Conservation (phyloP, 2,329 filamentous ascomycete genomes). For the Fusarium hainanense region DNA sequence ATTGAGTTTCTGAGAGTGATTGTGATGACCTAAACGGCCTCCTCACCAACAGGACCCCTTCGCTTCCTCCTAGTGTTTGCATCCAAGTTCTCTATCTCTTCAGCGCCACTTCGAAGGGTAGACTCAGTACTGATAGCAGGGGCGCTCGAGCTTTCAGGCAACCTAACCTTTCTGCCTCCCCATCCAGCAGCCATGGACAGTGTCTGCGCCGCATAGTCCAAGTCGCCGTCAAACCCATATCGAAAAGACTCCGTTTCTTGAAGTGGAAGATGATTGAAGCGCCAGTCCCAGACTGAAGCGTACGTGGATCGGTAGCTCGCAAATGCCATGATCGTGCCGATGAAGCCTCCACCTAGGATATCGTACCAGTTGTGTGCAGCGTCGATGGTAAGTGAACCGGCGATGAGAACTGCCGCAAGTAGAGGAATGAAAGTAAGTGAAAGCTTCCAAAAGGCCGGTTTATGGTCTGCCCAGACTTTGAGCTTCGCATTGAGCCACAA, state of each 20-base stretch:
- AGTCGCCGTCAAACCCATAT: conserved; percentile 34
- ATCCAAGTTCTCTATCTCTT: conserved; percentile 34
- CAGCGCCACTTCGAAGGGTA: conserved; percentile 30
- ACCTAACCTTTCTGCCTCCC: conserved; percentile 40
- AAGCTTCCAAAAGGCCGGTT: conserved; percentile 75
- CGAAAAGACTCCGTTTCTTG: conserved; percentile 51
- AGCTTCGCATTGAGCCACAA: conserved; percentile 79
- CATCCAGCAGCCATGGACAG: conserved; percentile 44
- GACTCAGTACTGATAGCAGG: conserved; percentile 18
- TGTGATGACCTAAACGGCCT: conserved; percentile 24
- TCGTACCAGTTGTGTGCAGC: conserved; percentile 78
- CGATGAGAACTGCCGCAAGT: conserved; percentile 69
- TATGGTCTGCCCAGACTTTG: conserved; percentile 75
- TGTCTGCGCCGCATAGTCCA: conserved; percentile 37
- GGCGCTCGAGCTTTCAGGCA: conserved; percentile 18
- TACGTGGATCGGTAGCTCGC: conserved; percentile 74
- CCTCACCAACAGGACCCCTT: conserved; percentile 28
- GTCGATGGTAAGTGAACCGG: conserved; percentile 71
- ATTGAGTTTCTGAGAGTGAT: not conserved
- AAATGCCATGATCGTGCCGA: conserved; percentile 72
- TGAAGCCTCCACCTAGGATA: conserved; percentile 70
- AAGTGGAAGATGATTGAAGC: conserved; percentile 75
- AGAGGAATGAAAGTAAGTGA: conserved; percentile 68
- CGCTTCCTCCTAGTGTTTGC: conserved; percentile 30
- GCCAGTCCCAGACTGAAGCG: conserved; percentile 75